phyloP scores from a whole-genome alignment of 1,284 basidiomycete species.

The Chondrostereum purpureum region DNA sequence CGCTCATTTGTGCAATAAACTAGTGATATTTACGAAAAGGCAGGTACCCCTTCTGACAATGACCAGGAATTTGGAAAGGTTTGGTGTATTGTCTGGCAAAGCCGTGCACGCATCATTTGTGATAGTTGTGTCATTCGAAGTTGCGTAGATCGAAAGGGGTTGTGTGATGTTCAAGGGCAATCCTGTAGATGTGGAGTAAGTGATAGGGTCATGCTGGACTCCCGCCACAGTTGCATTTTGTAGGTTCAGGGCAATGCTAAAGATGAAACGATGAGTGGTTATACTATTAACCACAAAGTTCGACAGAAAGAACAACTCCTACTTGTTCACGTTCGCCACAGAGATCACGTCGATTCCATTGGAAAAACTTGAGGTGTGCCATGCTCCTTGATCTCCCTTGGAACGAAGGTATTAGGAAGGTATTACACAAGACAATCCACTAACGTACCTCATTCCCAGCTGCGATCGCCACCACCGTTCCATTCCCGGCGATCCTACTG shows the following conservation, averaged over 20 bases:
- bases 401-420: no score
- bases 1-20: no score
- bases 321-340: conserved; percentile 34
- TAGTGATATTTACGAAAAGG: conserved; percentile 29
- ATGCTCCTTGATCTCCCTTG: conserved; percentile 30
- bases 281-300: no score
- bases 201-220: conserved; percentile 33
- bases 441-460: conserved; percentile 24
- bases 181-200: conserved; percentile 31
- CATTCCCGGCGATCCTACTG: conserved; percentile 35
- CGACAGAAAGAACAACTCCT: conserved; percentile 3
- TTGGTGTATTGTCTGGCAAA: conserved; percentile 38
- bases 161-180: conserved; percentile 30
- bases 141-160: conserved; percentile 34
- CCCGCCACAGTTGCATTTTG: conserved; percentile 34
- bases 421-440: no score
- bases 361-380: conserved; percentile 33
- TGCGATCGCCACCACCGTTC: conserved; percentile 40
- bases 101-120: conserved; percentile 42
- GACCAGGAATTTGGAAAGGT: conserved; percentile 34
- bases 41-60: conserved; percentile 43
- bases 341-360: conserved; percentile 34
- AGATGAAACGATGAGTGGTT: no score
- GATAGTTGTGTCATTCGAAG: conserved; percentile 35
- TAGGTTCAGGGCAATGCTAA: conserved; percentile 25